Percentiles rank a stretch among this genome's conserved stretches.
phyloP scores from a whole-genome alignment of 306 rosid genomes.

The Cajanus cajan region DNA sequence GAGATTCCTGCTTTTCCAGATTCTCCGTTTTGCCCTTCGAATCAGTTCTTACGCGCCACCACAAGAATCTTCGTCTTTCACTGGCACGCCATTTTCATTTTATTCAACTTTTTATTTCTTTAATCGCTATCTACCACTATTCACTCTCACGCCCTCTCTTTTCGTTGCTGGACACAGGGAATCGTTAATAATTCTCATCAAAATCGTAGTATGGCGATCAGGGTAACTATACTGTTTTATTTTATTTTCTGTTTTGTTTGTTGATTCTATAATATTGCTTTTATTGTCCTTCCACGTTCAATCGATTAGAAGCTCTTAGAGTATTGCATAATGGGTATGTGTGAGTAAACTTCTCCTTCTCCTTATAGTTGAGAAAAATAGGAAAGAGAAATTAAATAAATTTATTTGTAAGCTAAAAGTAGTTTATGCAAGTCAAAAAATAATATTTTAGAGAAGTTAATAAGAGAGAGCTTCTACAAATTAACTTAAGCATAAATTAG shows the following conservation, averaged over 20 bases:
- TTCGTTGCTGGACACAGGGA: constrained; percentile 36
- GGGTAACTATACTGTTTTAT: constrained; percentile 44
- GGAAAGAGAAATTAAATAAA: too few species aligned
- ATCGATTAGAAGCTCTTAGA: not conserved
- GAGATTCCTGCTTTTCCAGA: constrained; percentile 41
- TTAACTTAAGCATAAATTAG: too few species aligned
- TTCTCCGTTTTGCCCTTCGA: constrained; percentile 50
- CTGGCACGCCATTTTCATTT: constrained; percentile 39
- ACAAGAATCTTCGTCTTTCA: constrained; percentile 30
- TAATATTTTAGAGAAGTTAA: too few species aligned
- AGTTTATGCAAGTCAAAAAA: too few species aligned
- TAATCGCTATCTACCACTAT: too few species aligned
- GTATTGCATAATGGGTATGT: not conserved
- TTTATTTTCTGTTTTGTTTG: not conserved
- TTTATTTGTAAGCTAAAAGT: too few species aligned
- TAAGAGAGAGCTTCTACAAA: too few species aligned
- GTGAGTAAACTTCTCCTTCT: too few species aligned
- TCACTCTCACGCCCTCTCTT: not conserved
- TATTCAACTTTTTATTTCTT: not conserved
- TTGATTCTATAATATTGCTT: not conserved
- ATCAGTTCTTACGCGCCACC: constrained; percentile 40
- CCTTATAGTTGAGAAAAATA: too few species aligned
- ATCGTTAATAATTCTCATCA: constrained; percentile 36
- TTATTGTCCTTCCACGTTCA: not conserved
- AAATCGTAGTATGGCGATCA: constrained; percentile 49